These are phyloP conservation scores for Aspergillus fructus DNA, from an alignment of 2,329 filamentous ascomycete species.

Conservation along the genomic window DNA sequence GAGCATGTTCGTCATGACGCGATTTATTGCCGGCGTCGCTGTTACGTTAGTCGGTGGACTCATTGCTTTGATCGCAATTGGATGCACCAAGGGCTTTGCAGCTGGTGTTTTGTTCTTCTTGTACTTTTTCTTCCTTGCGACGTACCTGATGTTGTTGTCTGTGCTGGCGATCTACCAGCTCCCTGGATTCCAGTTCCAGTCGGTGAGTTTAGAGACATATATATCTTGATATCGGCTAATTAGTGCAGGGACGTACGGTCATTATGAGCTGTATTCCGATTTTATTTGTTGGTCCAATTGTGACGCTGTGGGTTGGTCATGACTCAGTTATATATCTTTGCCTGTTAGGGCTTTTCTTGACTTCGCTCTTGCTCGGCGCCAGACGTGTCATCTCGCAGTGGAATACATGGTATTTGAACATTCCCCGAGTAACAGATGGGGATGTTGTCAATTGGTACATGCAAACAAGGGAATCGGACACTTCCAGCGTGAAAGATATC, in stretches of 20 bases:
- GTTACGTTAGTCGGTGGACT: constrained; percentile 53
- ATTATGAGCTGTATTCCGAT: constrained; percentile 57
- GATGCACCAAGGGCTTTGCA: constrained; percentile 42
- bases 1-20: constrained; percentile 54
- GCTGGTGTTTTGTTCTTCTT: constrained; percentile 58
- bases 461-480: constrained; percentile 32
- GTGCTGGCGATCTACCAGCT: constrained; percentile 53
- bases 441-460: constrained; percentile 40
- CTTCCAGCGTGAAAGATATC: constrained; percentile 7
- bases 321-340: constrained; percentile 58
- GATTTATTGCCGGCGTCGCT: constrained; percentile 49
- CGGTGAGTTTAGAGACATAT: constrained; percentile 19
- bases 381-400: constrained; percentile 55
- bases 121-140: constrained; percentile 57
- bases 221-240: not conserved
- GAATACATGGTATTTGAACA: constrained; percentile 53
- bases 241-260: constrained; percentile 46
- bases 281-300: constrained; percentile 55
- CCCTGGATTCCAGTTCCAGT: constrained; percentile 53
- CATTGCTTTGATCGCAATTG: constrained; percentile 53
- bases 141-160: constrained; percentile 53
- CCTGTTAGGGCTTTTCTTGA: constrained; percentile 53
- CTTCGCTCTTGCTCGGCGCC: constrained; percentile 52
- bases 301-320: constrained; percentile 53
- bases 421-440: constrained; percentile 37